Evolutionary conservation across 2,329 filamentous ascomycete species (phyloP).

Genomic region (Camillea tinctor): DNA sequence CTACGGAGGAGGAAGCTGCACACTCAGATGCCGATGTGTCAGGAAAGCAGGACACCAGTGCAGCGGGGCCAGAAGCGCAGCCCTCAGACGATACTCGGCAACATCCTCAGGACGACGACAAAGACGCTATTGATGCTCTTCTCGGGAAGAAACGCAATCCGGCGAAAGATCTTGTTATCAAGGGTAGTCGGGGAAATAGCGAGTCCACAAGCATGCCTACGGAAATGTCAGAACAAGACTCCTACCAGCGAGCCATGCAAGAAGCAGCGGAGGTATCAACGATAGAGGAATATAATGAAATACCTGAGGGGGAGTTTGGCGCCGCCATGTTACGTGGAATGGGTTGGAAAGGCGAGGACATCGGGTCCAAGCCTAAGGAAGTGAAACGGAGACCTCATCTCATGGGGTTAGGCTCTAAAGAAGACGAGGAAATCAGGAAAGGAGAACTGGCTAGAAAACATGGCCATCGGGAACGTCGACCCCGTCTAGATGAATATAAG

Average conservation of each 20-base stretch:
- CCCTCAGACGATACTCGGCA: conserved; percentile 2
- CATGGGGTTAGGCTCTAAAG: conserved; percentile 85
- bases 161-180: conserved; percentile 52
- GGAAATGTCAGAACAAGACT: conserved; percentile 59
- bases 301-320: conserved; percentile 94
- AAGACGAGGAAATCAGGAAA: conserved; percentile 70
- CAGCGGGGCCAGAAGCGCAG: conserved; percentile 17
- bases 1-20: conserved; percentile 7
- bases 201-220: conserved; percentile 19
- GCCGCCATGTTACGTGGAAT: conserved; percentile 87
- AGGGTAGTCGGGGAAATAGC: conserved; percentile 23
- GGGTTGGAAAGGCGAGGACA: conserved; percentile 80
- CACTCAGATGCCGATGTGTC: conserved; percentile 14
- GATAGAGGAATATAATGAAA: conserved; percentile 79
- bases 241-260: conserved; percentile 68
- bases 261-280: conserved; percentile 73
- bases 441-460: conserved; percentile 52
- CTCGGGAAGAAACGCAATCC: conserved; percentile 52
- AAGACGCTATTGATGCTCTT: conserved; percentile 65
- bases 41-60: conserved; percentile 3
- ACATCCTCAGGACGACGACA: conserved; percentile 36
- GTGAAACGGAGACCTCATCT: conserved; percentile 74
- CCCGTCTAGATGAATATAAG: conserved; percentile 51
- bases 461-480: conserved; percentile 38
- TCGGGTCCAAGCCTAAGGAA: conserved; percentile 54